These are phyloP conservation scores for Astrothelium subdiscretum DNA, from an alignment of 495 filamentous ascomycete genomes.

Conservation along the genomic window DNA sequence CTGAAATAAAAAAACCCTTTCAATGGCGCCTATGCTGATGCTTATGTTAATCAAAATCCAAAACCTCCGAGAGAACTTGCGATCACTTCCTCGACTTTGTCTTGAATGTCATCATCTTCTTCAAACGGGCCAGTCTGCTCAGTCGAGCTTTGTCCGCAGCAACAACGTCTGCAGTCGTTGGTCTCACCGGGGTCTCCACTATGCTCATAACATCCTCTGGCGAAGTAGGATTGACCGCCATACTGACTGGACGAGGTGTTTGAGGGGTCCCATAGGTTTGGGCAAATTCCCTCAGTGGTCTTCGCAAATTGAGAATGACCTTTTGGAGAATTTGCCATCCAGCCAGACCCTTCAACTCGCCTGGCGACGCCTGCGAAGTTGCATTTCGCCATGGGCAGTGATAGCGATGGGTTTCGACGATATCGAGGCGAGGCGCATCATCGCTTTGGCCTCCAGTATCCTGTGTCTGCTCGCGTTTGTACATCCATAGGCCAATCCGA, in stretches of 20 bases:
- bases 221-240: neutral
- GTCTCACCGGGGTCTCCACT: neutral
- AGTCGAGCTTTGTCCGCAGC: neutral
- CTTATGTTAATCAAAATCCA: neutral
- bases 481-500: slow-evolving; percentile 88
- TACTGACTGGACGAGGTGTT: neutral
- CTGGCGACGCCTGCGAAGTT: slow-evolving; percentile 19
- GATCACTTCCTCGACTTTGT: neutral
- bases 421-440: slow-evolving; percentile 17
- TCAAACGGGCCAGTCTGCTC: neutral
- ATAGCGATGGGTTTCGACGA: slow-evolving; percentile 28
- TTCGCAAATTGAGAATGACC: slow-evolving; percentile 9
- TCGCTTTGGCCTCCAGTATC: slow-evolving; percentile 28
- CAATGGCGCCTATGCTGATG: neutral
- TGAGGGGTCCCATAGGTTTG: neutral
- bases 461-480: slow-evolving; percentile 37
- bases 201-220: neutral
- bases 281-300: neutral
- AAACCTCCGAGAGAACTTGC: neutral
- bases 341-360: slow-evolving; percentile 18
- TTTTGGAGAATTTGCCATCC: slow-evolving; percentile 22
- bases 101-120: slow-evolving; percentile 1
- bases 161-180: neutral
- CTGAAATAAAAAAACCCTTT: neutral
- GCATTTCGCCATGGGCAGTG: slow-evolving; percentile 33